Evolutionary conservation across 1,284 basidiomycete species (phyloP), one percentile per base, ranked within the genome.

Genomic region (Trichosporon sp.): DNA sequence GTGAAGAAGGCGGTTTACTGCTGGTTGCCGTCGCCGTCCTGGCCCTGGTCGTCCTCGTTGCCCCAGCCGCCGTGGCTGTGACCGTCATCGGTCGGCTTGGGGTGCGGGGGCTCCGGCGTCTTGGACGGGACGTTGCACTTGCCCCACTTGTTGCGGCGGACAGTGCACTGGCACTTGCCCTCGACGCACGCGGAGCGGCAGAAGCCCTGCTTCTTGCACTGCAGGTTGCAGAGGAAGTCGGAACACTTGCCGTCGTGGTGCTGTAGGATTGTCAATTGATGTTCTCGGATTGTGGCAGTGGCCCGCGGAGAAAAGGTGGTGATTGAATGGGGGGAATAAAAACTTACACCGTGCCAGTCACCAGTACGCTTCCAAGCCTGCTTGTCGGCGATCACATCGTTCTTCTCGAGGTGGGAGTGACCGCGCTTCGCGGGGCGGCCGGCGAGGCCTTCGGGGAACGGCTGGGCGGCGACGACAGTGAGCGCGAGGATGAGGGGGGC

Each of bases 191-290:
- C 49, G 14, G 49, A 54, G 49, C 49, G 49, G 27, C 49, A 54
- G 49, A 54, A 54, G 49, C 49, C 49, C 49, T 54, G 49, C 14
- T 54, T 14, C 49, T 54, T 54, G 49, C 49, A 54, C 49, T 54
- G 25, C 25, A 54, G 25, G 25, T 27, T 25, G 25, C 49, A 54
- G 49, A 16, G 10, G 49, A 54, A 54, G 49, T 54, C 49, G 14
- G 49, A 54, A 27, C 49, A 54, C 49, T 54, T 54, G 14, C 31
- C 27, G 14, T 21, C 25, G 25, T 54, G 25, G 49, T 54, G 25
- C 49, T 44, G n/a, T 37, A 13, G 5, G 49, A 29, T 6, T 27
- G 49, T 54, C 5, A 54, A 27, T 21, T n/a, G 14, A n/a, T n/a
- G n/a, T n/a, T n/a, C n/a, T n/a, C n/a, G n/a, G n/a, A n/a, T n/a